These are phyloP conservation scores for Polychaeton citri DNA, from an alignment of 2,329 filamentous ascomycete genomes.

Conservation along the genomic window DNA sequence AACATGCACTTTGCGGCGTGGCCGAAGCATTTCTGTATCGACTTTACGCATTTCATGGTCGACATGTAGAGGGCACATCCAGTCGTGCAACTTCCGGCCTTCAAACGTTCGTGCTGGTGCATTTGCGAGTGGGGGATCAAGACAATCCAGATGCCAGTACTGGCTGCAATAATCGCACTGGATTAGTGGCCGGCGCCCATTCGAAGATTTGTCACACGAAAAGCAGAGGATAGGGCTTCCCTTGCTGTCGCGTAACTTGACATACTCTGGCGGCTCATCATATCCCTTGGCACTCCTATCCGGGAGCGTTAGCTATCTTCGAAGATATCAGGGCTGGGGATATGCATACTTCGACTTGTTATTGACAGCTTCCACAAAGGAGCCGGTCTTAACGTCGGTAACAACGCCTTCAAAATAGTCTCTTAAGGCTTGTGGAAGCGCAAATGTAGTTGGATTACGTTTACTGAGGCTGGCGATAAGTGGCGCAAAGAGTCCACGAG, in stretches of 20 bases:
- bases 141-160: conserved; percentile 85
- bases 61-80: conserved; percentile 79
- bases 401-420: conserved; percentile 68
- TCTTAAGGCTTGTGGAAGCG: conserved; percentile 57
- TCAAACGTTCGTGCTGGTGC: conserved; percentile 48
- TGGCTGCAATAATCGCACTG: conserved; percentile 72
- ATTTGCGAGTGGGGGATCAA: conserved; percentile 69
- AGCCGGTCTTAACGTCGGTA: conserved; percentile 56
- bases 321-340: too few relatives aligned
- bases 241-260: conserved; percentile 42
- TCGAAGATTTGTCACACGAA: conserved; percentile 53
- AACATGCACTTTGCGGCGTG: conserved; percentile 27
- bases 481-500: conserved; percentile 45
- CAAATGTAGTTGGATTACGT: conserved; percentile 23
- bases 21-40: conserved; percentile 25
- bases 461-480: conserved; percentile 41
- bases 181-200: conserved; percentile 57
- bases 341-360: conserved; percentile 13
- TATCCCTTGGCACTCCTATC: conserved; percentile 17
- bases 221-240: conserved; percentile 67
- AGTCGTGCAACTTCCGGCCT: conserved; percentile 51
- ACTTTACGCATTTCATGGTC: conserved; percentile 57
- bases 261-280: conserved; percentile 30
- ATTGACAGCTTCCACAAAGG: conserved; percentile 59
- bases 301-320: background rate